Evolutionary conservation across 768 basidiomycete species (phyloP).

Genomic region (Pisolithus sp.): DNA sequence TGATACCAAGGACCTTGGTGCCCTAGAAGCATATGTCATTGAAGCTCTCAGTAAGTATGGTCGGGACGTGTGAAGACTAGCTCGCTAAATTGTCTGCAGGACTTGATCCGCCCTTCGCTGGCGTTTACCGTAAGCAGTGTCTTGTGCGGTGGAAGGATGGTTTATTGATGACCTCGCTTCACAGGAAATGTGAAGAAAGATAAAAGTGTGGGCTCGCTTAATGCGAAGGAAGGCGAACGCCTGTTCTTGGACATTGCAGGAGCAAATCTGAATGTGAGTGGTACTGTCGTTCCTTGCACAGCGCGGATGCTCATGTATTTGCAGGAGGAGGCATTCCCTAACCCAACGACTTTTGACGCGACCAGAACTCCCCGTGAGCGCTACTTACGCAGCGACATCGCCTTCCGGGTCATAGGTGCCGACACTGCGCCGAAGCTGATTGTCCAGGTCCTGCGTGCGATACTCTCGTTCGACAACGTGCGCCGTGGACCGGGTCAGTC

Average conservation of each 20-base stretch:
- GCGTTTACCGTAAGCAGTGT: conserved; percentile 50
- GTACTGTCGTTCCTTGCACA: background rate
- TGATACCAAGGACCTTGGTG: conserved; percentile 30
- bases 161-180: background rate
- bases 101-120: conserved; percentile 66
- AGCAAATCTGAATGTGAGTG: conserved; percentile 54
- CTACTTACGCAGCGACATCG: conserved; percentile 44
- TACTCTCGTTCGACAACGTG: conserved; percentile 53
- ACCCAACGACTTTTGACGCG: conserved; percentile 40
- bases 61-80: background rate
- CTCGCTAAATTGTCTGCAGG: conserved; percentile 35
- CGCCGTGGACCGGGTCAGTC: conserved; percentile 64
- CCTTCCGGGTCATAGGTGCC: conserved; percentile 44
- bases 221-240: conserved; percentile 41
- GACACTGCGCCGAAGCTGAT: conserved; percentile 54
- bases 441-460: conserved; percentile 54
- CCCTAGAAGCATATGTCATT: conserved; percentile 50
- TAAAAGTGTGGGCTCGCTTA: conserved; percentile 35
- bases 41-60: conserved; percentile 61
- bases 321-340: conserved; percentile 47
- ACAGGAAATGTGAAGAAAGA: conserved; percentile 45
- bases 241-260: conserved; percentile 58
- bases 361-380: conserved; percentile 38
- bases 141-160: background rate
- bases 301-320: background rate